Evolutionary conservation across 2,329 filamentous ascomycete species (phyloP).

Genomic region (Fusarium sp.): DNA sequence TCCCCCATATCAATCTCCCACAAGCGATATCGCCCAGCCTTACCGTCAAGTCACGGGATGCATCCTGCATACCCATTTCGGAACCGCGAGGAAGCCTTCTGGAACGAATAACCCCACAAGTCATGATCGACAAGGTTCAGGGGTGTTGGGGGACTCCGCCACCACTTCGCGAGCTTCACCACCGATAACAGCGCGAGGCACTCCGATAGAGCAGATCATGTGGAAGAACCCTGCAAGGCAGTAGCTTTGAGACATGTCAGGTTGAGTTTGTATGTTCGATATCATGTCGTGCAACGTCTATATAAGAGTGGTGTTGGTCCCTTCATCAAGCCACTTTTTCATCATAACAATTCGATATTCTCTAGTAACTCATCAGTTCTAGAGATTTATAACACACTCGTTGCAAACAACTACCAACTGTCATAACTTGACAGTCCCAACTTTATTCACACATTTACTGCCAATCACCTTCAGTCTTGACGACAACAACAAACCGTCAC

Average conservation of each 20-base stretch:
- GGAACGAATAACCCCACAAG: slow-evolving; percentile 8
- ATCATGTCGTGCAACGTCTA: slow-evolving; percentile 8
- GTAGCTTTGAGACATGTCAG: not conserved
- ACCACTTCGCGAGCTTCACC: slow-evolving; percentile 8
- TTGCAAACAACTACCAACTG: slow-evolving; percentile 3
- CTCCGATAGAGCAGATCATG: not conserved
- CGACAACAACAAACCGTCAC: slow-evolving; percentile 10
- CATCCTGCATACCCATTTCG: slow-evolving; percentile 7
- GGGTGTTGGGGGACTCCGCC: slow-evolving; percentile 17
- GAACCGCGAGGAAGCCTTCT: slow-evolving; percentile 25
- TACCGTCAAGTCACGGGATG: slow-evolving; percentile 20
- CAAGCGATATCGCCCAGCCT: not conserved
- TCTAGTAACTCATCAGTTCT: slow-evolving; percentile 12
- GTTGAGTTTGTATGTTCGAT: not conserved
- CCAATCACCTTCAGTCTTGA: not conserved
- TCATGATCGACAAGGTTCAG: slow-evolving; percentile 1
- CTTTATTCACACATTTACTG: not conserved
- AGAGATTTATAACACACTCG: slow-evolving; percentile 18
- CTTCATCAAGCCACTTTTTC: slow-evolving; percentile 4
- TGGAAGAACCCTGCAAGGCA: slow-evolving; percentile 4
- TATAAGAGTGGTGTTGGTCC: slow-evolving; percentile 20
- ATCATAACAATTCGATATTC: not conserved
- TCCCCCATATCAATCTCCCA: not conserved
- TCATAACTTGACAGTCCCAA: not conserved
- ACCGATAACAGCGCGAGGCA: slow-evolving; percentile 17